A percentile compares a stretch with the other conserved stretches of the same genome.
Conservation (phyloP, 2,329 filamentous ascomycete species). For the Pseudopithomyces chartarum region DNA sequence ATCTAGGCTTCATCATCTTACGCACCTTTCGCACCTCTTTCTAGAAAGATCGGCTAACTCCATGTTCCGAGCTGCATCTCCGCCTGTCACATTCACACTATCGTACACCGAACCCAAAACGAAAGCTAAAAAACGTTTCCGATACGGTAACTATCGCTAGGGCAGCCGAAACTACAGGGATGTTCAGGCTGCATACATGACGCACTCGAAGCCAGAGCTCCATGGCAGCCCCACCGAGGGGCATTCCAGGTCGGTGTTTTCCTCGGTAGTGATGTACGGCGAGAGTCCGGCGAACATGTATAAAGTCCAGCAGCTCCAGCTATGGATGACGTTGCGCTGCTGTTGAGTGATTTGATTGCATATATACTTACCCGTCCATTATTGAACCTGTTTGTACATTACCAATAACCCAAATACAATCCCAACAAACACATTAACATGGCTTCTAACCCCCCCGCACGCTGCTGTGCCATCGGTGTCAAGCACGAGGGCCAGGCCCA, state of each 20-base stretch:
- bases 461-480: slow-evolving; percentile 56
- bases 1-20: too few relatives aligned
- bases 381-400: not conserved
- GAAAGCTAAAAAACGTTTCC: not conserved
- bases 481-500: slow-evolving; percentile 57
- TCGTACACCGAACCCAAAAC: not conserved
- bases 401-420: not conserved
- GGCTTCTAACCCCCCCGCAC: slow-evolving; percentile 57
- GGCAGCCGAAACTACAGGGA: not conserved
- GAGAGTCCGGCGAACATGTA: not conserved
- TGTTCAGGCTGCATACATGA: not conserved
- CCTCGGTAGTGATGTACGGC: not conserved
- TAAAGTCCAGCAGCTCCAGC: not conserved
- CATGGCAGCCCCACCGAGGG: slow-evolving; percentile 1
- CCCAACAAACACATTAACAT: slow-evolving; percentile 35
- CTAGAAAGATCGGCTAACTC: too few relatives aligned
- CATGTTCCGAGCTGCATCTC: too few relatives aligned
- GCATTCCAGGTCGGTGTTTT: not conserved
- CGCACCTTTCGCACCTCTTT: too few relatives aligned
- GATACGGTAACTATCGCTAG: not conserved
- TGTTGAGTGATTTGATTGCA: not conserved
- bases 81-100: too few relatives aligned
- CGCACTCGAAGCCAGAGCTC: not conserved
- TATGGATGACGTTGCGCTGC: not conserved
- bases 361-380: not conserved